Evolutionary conservation across 2,329 filamentous ascomycete species (phyloP), one percentile per base, ranked within the genome.

Genomic region (Nemania sp.): DNA sequence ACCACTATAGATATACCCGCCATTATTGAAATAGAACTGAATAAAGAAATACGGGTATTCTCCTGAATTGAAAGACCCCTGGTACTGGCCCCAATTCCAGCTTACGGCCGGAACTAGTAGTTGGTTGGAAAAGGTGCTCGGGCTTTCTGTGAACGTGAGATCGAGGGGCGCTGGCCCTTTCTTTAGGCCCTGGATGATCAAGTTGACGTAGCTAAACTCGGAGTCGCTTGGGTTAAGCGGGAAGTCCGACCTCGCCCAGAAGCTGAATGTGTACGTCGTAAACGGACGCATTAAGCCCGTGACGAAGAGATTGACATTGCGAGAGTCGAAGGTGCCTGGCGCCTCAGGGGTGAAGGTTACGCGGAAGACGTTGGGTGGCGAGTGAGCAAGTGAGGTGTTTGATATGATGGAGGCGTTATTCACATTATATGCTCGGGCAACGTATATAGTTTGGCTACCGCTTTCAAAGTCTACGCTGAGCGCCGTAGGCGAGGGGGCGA

Each of bases 41-140:
- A 67, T 67, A 4, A 64, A 64, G 41, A 67, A 67, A 24, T 67
- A 67, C 15, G 60, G 65, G 60, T 60, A 64, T 59, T 67, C 65
- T 41, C 65, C 65, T 13, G 65, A 67, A 13, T 64, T 67, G 49
- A 67, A 67, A 22, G 54, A 54, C 3, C 60, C 60, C 47, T 54
- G 49, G 41, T 67, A 67, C 55, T 35, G 53, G n/a, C 49, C 64
- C 65, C 65, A 67, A 20, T 54, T 67, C 7, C 59, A 64, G 10
- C 59, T 54, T 5, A 67, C n/a, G 18, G 60, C 26, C 32, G 65
- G 65, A 57, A 6, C 54, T 2, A 67, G 49, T 38, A 67, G n/a
- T 7, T 38, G 54, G 32, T 45, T 60, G 5, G 49, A 64, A 22
- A 67, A 67, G 5, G 64, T 67, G 64, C 38, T 59, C 3, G 64